phyloP scores from a whole-genome alignment of 2,329 filamentous ascomycete species.

The Daldinia sp. region DNA sequence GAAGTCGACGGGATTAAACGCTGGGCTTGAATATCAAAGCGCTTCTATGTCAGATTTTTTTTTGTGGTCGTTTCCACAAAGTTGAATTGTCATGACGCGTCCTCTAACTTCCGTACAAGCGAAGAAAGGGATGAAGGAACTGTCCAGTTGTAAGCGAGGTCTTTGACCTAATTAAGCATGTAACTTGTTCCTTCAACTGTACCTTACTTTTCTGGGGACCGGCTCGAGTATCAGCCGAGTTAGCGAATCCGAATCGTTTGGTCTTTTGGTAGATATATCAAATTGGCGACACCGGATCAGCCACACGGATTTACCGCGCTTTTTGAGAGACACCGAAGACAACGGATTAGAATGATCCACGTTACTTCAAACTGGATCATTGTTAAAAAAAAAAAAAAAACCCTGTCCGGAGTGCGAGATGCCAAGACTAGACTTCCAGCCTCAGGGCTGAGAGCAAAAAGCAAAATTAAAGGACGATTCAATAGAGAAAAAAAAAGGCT shows the following conservation, averaged over 20 bases:
- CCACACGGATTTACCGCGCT: conserved; percentile 33
- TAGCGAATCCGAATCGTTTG: conserved; percentile 21
- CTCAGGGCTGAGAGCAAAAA: conserved; percentile 19
- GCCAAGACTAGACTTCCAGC: conserved; percentile 30
- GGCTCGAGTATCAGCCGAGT: conserved; percentile 31
- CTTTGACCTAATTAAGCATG: conserved; percentile 40
- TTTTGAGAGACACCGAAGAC: conserved; percentile 26
- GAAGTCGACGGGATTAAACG: conserved; percentile 20
- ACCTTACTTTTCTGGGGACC: conserved; percentile 28
- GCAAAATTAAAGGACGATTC: not conserved
- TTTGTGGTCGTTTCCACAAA: conserved; percentile 26
- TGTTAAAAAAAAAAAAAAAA: conserved; percentile 4
- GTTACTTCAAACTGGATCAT: conserved; percentile 19
- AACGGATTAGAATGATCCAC: conserved; percentile 18
- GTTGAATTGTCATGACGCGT: conserved; percentile 35
- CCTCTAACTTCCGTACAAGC: conserved; percentile 20
- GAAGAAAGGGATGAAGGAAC: conserved; percentile 32
- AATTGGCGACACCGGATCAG: conserved; percentile 23
- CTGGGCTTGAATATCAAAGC: conserved; percentile 12
- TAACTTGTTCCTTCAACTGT: conserved; percentile 19
- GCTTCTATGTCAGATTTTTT: conserved; percentile 22
- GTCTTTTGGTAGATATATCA: conserved; percentile 26
- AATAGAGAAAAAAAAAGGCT: not conserved
- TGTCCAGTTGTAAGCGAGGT: conserved; percentile 38
- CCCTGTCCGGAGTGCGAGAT: conserved; percentile 25